These are phyloP conservation scores for Coriaria nepalensis DNA, from an alignment of 306 rosid genomes.

Conservation along the genomic window DNA sequence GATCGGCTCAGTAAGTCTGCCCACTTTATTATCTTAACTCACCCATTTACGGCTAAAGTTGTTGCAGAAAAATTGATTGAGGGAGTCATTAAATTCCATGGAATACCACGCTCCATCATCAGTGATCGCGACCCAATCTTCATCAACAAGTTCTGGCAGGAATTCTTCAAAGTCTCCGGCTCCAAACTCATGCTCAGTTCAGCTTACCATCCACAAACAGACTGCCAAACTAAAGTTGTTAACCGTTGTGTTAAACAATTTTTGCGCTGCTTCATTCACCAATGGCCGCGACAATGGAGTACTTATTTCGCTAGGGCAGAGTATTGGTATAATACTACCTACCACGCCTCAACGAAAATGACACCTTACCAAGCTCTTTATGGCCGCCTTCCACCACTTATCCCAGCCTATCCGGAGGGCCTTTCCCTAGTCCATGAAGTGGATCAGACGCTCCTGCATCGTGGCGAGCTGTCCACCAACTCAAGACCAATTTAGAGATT, in stretches of 20 bases:
- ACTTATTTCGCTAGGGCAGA: neutral
- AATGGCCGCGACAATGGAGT: neutral
- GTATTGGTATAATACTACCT: slow-evolving; percentile 1
- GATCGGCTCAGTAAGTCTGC: neutral
- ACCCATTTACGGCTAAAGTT: neutral
- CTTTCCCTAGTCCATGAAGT: neutral
- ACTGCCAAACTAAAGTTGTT: neutral
- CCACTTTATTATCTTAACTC: neutral
- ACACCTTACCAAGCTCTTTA: neutral
- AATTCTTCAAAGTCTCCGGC: neutral
- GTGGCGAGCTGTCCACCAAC: neutral
- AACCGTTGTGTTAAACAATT: neutral
- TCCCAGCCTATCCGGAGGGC: neutral
- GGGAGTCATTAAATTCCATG: neutral
- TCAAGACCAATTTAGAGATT: neutral
- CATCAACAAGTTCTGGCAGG: neutral
- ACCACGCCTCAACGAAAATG: neutral
- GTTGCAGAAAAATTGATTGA: neutral
- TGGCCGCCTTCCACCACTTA: neutral
- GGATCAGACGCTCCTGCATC: neutral
- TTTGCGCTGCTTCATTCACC: neutral
- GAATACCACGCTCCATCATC: neutral
- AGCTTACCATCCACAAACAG: neutral
- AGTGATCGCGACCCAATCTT: neutral
- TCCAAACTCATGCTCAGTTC: neutral